Evolutionary conservation across 257 asterid genomes (phyloP).

Genomic region (Gentiana macrophylla): DNA sequence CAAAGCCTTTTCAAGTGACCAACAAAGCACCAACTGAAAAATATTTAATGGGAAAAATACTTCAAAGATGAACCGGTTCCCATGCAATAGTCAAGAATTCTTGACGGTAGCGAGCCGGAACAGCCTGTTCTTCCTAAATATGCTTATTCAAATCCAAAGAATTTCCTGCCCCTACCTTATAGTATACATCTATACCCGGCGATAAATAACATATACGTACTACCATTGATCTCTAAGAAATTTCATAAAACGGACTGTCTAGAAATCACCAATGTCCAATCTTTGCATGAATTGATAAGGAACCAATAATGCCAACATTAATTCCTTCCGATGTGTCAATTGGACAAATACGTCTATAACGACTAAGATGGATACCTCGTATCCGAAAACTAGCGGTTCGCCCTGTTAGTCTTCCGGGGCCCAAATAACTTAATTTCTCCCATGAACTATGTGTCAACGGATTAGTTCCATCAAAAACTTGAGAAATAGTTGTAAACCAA

Average conservation of each 20-base stretch:
- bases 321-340: conserved; percentile 2
- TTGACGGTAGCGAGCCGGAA: too few species aligned
- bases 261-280: neutral
- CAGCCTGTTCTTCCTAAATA: too few species aligned
- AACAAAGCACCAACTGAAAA: too few species aligned
- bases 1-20: too few species aligned
- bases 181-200: neutral
- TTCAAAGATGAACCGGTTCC: too few species aligned
- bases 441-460: neutral
- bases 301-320: conserved; percentile 1
- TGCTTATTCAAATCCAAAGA: too few species aligned
- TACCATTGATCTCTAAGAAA: neutral
- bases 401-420: too few species aligned
- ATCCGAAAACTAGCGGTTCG: conserved; percentile 1
- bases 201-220: conserved; percentile 4
- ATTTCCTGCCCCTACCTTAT: neutral
- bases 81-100: too few species aligned
- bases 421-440: neutral
- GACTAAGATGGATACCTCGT: conserved; percentile 5
- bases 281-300: neutral
- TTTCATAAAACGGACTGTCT: conserved; percentile 6
- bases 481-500: too few species aligned
- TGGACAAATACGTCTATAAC: neutral
- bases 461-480: too few species aligned
- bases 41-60: too few species aligned